Conservation (phyloP, 208 protist genomes). For the Crithidia fasciculata region DNA sequence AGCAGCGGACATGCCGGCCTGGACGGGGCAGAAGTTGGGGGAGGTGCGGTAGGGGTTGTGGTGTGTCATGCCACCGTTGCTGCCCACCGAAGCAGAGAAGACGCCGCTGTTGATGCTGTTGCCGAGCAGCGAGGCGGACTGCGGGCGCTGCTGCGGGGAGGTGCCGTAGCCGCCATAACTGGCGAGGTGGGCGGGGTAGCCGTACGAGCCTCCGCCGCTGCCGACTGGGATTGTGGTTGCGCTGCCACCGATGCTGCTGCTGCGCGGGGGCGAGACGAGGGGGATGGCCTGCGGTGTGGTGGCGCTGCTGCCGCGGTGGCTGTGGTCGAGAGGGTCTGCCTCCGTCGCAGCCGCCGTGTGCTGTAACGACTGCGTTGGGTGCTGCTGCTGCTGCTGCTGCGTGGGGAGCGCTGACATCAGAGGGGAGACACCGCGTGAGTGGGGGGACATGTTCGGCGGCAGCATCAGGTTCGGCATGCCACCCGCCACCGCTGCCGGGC, state of each 20-base stretch:
- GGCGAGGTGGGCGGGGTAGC: background rate
- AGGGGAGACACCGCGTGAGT: slow-evolving; percentile 1
- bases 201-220: background rate
- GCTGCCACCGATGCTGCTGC: slow-evolving; percentile 27
- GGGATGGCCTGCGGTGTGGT: slow-evolving; percentile 25
- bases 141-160: slow-evolving; percentile 5
- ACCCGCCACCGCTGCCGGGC: slow-evolving; percentile 2
- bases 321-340: slow-evolving; percentile 6
- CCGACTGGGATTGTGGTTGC: too few species aligned
- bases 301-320: slow-evolving; percentile 6
- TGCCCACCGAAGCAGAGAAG: slow-evolving; percentile 9
- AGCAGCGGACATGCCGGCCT: background rate
- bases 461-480: slow-evolving; percentile 38
- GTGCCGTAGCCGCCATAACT: slow-evolving; percentile 1
- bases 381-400: slow-evolving; percentile 12
- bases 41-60: slow-evolving; percentile 34
- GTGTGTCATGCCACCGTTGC: slow-evolving; percentile 1
- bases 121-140: slow-evolving; percentile 11
- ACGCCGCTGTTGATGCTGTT: slow-evolving; percentile 17
- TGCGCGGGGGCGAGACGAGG: slow-evolving; percentile 30
- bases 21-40: slow-evolving; percentile 7
- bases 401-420: background rate
- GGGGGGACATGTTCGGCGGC: slow-evolving; percentile 29
- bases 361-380: slow-evolving; percentile 4
- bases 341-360: slow-evolving; percentile 4